Percentiles rank a stretch among this genome's conserved stretches.
Conservation (phyloP, 208 protist genomes). For the Acanthamoeba royreba region DNA sequence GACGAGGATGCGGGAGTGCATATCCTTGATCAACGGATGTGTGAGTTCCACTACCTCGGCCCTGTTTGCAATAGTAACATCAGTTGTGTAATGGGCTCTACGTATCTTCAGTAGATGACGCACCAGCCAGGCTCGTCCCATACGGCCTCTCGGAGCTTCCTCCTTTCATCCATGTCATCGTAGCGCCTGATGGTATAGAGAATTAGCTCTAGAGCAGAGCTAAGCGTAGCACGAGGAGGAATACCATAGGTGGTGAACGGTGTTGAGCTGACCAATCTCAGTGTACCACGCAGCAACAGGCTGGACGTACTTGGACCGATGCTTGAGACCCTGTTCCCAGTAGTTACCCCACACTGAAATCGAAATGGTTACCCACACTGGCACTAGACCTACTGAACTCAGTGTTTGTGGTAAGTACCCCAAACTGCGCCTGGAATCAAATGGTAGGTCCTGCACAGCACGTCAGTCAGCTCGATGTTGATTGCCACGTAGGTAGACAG, state of each 20-base stretch:
- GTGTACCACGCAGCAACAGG: conserved; percentile 23
- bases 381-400: too few relatives aligned
- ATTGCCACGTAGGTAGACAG: too few relatives aligned
- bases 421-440: background rate
- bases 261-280: conserved; percentile 19
- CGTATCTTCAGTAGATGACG: background rate
- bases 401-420: too few relatives aligned
- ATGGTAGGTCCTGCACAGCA: background rate
- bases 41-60: background rate
- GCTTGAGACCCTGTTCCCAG: conserved; percentile 30
- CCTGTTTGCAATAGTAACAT: too few relatives aligned
- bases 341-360: conserved; percentile 15
- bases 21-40: background rate
- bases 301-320: conserved; percentile 37
- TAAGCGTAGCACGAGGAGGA: background rate
- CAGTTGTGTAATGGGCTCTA: too few relatives aligned
- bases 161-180: conserved; percentile 6
- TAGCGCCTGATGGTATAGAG: background rate
- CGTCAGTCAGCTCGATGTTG: background rate
- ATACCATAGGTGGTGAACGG: conserved; percentile 7
- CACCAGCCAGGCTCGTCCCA: conserved; percentile 37
- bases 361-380: too few relatives aligned
- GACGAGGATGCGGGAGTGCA: background rate
- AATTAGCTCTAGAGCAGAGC: background rate
- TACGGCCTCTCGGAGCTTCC: background rate